These are phyloP conservation scores for Neostapfia colusana DNA, from an alignment of 176 grass and related monocot species.

Conservation along the genomic window DNA sequence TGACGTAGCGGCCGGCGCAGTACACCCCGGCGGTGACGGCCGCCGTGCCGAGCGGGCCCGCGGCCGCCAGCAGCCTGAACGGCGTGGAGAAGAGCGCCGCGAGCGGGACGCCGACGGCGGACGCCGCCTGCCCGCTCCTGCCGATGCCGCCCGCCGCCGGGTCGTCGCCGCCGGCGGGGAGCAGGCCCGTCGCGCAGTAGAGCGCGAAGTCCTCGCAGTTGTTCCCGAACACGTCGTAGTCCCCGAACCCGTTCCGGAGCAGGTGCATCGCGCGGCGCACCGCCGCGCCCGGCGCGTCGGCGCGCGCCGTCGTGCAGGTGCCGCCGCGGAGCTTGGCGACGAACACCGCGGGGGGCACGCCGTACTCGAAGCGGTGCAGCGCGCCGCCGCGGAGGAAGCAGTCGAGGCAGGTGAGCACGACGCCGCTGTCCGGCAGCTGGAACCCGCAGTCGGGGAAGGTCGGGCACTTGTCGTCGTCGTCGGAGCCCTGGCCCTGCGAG, in stretches of 20 bases:
- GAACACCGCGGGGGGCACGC: constrained; percentile 43
- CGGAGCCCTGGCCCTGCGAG: not conserved
- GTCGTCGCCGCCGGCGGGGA: not conserved
- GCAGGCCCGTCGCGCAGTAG: constrained; percentile 82
- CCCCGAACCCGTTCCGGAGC: constrained; percentile 68
- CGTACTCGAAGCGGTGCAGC: constrained; percentile 67
- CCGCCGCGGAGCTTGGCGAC: constrained; percentile 70
- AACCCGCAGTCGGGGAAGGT: constrained; percentile 62
- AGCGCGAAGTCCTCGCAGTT: constrained; percentile 90
- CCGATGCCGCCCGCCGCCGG: constrained; percentile 7
- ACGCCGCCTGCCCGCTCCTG: constrained; percentile 62
- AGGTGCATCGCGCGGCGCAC: constrained; percentile 63
- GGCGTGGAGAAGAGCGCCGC: constrained; percentile 61
- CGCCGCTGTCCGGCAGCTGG: constrained; percentile 56
- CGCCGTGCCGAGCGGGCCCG: constrained; percentile 57
- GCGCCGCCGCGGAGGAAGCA: constrained; percentile 73
- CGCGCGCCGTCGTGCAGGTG: constrained; percentile 64
- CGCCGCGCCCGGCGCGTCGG: constrained; percentile 40
- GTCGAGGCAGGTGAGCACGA: constrained; percentile 78
- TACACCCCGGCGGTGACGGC: constrained; percentile 60
- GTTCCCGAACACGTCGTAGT: constrained; percentile 80
- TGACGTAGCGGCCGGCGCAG: constrained; percentile 67
- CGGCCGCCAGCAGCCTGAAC: constrained; percentile 55
- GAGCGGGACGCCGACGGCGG: constrained; percentile 50
- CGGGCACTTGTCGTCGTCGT: constrained; percentile 34